Evolutionary conservation across 352 stramenopile species (phyloP).

Genomic region (Phytophthora sp.): DNA sequence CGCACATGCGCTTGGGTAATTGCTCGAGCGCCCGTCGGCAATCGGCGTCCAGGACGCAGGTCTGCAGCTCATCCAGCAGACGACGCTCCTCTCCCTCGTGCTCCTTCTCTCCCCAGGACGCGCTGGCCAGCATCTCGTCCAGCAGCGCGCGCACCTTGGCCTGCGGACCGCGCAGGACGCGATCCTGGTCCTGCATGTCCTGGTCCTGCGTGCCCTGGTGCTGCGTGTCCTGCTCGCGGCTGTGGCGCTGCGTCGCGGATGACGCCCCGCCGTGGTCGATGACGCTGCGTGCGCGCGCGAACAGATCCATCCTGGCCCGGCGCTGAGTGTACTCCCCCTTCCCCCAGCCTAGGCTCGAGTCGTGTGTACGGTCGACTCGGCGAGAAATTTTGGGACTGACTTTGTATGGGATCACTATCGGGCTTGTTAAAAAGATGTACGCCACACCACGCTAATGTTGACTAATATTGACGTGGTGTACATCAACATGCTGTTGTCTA

Average conservation of each 20-base stretch:
- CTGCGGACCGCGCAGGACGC: slow-evolving; percentile 4
- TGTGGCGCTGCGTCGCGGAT: background rate
- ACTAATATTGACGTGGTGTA: slow-evolving; percentile 13
- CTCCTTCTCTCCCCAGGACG: slow-evolving; percentile 62
- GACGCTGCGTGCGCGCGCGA: slow-evolving; percentile 38
- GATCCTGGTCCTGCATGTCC: slow-evolving; percentile 23
- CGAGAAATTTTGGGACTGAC: slow-evolving; percentile 36
- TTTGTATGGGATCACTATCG: slow-evolving; percentile 26
- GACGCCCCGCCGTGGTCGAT: slow-evolving; percentile 34
- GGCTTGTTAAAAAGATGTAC: background rate
- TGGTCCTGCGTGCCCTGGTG: slow-evolving; percentile 17
- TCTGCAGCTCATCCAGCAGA: slow-evolving; percentile 58
- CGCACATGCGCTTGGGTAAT: slow-evolving; percentile 89
- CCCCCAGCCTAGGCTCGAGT: slow-evolving; percentile 1
- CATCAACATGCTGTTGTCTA: background rate
- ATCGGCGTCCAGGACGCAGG: slow-evolving; percentile 63
- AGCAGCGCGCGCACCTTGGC: slow-evolving; percentile 53
- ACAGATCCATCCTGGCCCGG: slow-evolving; percentile 41
- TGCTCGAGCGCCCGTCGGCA: slow-evolving; percentile 53
- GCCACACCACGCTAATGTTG: slow-evolving; percentile 10
- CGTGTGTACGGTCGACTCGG: slow-evolving; percentile 21
- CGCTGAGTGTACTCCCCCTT: slow-evolving; percentile 4
- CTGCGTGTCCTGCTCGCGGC: slow-evolving; percentile 15
- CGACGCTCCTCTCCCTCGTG: slow-evolving; percentile 55
- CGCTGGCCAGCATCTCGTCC: slow-evolving; percentile 57